Base-by-base conservation (phyloP, 2,329 filamentous ascomycete species). In the Trichoderma aggressivum region DNA sequence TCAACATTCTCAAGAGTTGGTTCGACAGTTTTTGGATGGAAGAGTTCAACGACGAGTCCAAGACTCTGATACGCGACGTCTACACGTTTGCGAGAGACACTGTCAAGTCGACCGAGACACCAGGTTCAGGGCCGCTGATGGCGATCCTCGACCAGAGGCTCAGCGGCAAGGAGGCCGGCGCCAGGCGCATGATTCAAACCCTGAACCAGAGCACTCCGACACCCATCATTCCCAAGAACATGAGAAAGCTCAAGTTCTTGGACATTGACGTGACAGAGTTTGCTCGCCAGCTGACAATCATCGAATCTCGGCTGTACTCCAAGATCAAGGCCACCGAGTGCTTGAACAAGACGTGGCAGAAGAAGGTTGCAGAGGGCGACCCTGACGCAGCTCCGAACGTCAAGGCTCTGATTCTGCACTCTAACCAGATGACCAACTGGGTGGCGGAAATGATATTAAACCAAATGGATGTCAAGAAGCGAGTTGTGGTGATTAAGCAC, bases 1-100 rank as follows among this genome's bases (percentile, higher is more conserved):
- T 99, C 74, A 99, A 98, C 78, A 98, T 98, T 74, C 84, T 99
- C 61, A 98, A 98, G 86, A 97, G 90, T 81, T 99, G 96, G 96
- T 96, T 99, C 75, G 96, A 98, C 79, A 94, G 92, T 76, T 98
- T 96, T 81, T 99, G 96, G 96, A 98, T 98, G 94, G 96, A 99
- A 79, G 92, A 94, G 62, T 90, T 91, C 73, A 94, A 91, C 78
- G 92, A 95, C 65, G 90, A 93, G 61, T 97, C 91, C 59, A 93
- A 90, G 80, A 89, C 94, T 75, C 86, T 99, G 53, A 93, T 99
- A 74, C 91, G 94, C 72, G 90, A 94, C 74, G 94, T 98, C 11
- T 94, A 94, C 82, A 90, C 90, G 32, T 99, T 99, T 80, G 95
- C 94, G 3, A 92, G 92, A 76, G 94, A 97, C 75, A 94, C 93